Evolutionary conservation across 169 alveolate genomes (phyloP).

Genomic region (Plasmodium cynomolgi): DNA sequence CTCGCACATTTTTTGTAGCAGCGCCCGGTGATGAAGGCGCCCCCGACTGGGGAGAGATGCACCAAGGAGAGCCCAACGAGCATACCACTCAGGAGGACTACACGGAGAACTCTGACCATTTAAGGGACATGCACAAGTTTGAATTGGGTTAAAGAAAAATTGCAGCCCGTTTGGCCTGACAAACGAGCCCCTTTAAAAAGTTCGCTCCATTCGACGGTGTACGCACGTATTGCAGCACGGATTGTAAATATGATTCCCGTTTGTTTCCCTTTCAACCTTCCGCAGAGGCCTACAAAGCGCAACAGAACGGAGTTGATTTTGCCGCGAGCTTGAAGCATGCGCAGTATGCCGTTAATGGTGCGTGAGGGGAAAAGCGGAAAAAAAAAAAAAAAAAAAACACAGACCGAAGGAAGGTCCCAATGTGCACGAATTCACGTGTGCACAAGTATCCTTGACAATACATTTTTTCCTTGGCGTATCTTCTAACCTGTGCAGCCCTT

Average conservation of each 20-base stretch:
- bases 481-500: constrained; percentile 18
- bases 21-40: neutral
- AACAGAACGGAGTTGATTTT: constrained; percentile 6
- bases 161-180: neutral
- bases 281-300: neutral
- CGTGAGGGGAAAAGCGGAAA: neutral
- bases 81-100: neutral
- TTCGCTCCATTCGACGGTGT: neutral
- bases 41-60: neutral
- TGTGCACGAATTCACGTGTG: neutral
- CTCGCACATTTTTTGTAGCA: neutral
- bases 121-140: neutral
- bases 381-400: neutral
- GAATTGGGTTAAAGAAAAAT: neutral
- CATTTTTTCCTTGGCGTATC: neutral
- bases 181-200: neutral
- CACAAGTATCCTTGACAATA: neutral
- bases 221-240: neutral
- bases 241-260: neutral
- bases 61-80: neutral
- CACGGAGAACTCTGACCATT: neutral
- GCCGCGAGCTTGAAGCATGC: constrained; percentile 63
- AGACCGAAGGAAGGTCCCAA: neutral
- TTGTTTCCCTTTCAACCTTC: neutral
- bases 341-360: constrained; percentile 74